Evolutionary conservation across 1,284 basidiomycete genomes (phyloP).

Genomic region (Phaffia rhodozyma): DNA sequence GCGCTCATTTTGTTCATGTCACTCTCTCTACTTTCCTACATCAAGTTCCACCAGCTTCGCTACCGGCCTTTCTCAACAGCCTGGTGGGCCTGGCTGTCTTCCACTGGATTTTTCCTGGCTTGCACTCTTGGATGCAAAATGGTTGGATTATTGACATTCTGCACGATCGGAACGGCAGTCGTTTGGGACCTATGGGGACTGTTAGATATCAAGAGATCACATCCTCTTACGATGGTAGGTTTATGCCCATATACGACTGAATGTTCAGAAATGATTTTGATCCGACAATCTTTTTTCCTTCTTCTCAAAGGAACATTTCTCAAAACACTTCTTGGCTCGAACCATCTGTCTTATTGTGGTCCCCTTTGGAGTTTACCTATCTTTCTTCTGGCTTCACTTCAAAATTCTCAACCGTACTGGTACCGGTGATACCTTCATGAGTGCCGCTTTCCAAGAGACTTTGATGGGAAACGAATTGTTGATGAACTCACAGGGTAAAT

Average conservation of each 20-base stretch:
- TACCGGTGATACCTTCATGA: constrained; percentile 94
- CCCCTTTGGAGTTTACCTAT: constrained; percentile 81
- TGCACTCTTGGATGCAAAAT: constrained; percentile 97
- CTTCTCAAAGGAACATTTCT: constrained; percentile 67
- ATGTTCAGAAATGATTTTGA: background rate
- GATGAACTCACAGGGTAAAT: constrained; percentile 70
- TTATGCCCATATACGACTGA: constrained; percentile 2
- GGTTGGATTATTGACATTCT: constrained; percentile 87
- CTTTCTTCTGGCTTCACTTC: constrained; percentile 96
- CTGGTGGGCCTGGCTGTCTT: constrained; percentile 92
- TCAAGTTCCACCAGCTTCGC: constrained; percentile 89
- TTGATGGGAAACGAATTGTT: constrained; percentile 83
- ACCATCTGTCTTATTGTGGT: constrained; percentile 75
- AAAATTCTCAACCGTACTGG: constrained; percentile 80
- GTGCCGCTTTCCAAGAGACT: constrained; percentile 94
- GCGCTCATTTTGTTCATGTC: constrained; percentile 92
- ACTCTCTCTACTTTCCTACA: constrained; percentile 84
- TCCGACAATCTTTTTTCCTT: background rate
- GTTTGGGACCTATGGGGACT: constrained; percentile 90
- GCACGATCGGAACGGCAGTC: constrained; percentile 81
- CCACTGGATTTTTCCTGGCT: constrained; percentile 86
- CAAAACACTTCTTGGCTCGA: constrained; percentile 77
- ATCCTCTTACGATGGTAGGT: constrained; percentile 69
- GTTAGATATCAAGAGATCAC: constrained; percentile 58
- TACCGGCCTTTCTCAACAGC: constrained; percentile 75